Percentiles rank a stretch among this genome's conserved stretches.
These are phyloP conservation scores for Xylaria sp. DNA, from an alignment of 2,329 filamentous ascomycete species.

Conservation along the genomic window DNA sequence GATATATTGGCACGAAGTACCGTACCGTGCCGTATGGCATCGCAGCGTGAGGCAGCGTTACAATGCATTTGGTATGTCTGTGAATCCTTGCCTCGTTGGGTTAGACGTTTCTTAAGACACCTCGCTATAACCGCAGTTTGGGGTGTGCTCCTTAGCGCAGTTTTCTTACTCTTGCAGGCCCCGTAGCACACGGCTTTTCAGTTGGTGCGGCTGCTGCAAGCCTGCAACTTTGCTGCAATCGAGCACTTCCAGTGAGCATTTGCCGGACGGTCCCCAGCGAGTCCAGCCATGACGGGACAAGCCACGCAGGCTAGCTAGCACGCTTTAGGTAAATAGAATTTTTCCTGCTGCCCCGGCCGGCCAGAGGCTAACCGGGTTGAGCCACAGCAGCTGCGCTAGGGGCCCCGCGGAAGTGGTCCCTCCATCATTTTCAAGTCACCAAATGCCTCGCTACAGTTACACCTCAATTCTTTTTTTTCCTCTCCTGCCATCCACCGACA, in stretches of 20 bases:
- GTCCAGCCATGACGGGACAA: not conserved
- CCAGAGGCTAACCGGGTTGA: not conserved
- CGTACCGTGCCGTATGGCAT: no score
- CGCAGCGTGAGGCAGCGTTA: no score
- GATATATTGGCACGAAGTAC: no score
- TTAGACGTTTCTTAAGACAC: no score
- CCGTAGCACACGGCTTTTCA: not conserved
- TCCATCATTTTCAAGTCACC: slow-evolving; percentile 2
- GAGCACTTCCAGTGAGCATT: not conserved
- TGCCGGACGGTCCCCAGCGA: not conserved
- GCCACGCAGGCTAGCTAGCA: not conserved
- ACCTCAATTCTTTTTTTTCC: slow-evolving; percentile 9
- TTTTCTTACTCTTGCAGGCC: no score
- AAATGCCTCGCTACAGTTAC: slow-evolving; percentile 3
- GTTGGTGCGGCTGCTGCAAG: not conserved
- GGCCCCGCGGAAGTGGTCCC: slow-evolving; percentile 2
- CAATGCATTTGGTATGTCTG: no score
- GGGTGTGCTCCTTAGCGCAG: not conserved
- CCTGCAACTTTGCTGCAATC: not conserved
- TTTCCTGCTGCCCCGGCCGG: not conserved
- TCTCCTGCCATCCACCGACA: slow-evolving; percentile 3
- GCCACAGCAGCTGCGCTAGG: not conserved
- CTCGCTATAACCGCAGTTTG: not conserved
- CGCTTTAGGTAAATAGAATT: not conserved
- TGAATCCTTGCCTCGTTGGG: no score